phyloP scores from a whole-genome alignment of 2,329 filamentous ascomycete genomes.

The Chalaropsis thielavioides region DNA sequence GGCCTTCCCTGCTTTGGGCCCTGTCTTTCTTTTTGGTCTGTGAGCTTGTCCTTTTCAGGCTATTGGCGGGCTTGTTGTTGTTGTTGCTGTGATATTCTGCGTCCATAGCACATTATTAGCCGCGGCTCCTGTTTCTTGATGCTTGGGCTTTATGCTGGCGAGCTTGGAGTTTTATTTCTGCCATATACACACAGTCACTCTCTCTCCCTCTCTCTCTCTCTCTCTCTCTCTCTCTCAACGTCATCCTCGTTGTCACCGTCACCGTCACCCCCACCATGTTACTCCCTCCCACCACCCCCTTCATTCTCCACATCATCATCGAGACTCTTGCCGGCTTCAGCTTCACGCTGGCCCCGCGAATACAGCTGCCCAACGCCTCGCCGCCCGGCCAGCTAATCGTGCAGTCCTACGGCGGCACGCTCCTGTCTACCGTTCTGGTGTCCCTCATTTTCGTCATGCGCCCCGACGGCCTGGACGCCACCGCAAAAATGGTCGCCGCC shows the following conservation, averaged over 20 bases:
- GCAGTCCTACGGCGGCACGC: constrained; percentile 34
- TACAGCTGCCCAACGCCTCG: constrained; percentile 31
- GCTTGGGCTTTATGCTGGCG: too few species aligned
- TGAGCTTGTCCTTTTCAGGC: too few species aligned
- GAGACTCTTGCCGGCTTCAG: constrained; percentile 32
- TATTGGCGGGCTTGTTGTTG: neutral
- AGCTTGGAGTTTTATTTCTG: neutral
- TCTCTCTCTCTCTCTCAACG: neutral
- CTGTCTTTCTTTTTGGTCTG: neutral
- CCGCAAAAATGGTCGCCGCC: constrained; percentile 25
- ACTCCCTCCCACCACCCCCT: constrained; percentile 23
- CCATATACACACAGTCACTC: neutral
- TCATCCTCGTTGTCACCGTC: too few species aligned
- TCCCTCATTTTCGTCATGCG: constrained; percentile 27
- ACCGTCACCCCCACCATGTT: constrained; percentile 11
- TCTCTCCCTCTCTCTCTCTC: neutral
- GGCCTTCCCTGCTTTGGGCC: neutral
- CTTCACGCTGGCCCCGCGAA: constrained; percentile 31
- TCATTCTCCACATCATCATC: constrained; percentile 27
- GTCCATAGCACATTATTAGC: neutral
- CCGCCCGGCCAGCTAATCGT: constrained; percentile 30
- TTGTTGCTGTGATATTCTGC: neutral
- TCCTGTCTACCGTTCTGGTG: constrained; percentile 32
- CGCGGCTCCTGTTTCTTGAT: neutral
- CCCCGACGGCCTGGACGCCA: constrained; percentile 23